phyloP scores from a whole-genome alignment of 257 asterid species.

The Rauvolfia tetraphylla region DNA sequence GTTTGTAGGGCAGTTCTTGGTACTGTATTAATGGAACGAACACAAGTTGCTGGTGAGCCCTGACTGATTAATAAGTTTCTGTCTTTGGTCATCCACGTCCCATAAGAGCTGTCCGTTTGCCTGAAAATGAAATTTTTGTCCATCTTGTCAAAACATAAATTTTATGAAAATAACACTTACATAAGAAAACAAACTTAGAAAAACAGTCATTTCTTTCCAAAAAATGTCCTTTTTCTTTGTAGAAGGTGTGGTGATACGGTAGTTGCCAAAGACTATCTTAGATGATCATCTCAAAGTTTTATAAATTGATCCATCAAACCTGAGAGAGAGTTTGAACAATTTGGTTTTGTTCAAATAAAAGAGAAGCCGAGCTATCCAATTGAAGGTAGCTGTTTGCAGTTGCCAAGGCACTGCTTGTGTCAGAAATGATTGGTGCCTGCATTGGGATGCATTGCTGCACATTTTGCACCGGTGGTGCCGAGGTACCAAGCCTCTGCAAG shows the following conservation, averaged over 20 bases:
- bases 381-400: conserved; percentile 31
- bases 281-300: neutral
- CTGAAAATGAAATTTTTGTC: conserved; percentile 46
- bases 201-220: too few species aligned
- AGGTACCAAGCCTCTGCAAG: conserved; percentile 42
- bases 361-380: conserved; percentile 41
- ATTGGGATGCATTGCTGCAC: conserved; percentile 34
- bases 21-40: conserved; percentile 45
- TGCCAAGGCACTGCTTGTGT: conserved; percentile 16
- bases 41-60: conserved; percentile 50
- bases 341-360: conserved; percentile 42
- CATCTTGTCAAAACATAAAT: neutral
- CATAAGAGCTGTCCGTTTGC: conserved; percentile 53
- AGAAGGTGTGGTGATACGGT: neutral
- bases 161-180: too few species aligned
- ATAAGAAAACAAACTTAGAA: too few species aligned
- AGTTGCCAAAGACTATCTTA: neutral
- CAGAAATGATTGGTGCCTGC: conserved; percentile 18
- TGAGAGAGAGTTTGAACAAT: conserved; percentile 10
- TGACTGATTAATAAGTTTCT: conserved; percentile 43
- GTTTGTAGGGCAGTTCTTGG: conserved; percentile 27
- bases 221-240: too few species aligned
- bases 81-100: conserved; percentile 67
- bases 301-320: neutral
- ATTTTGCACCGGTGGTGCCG: conserved; percentile 35